phyloP scores from a whole-genome alignment of 108 stramenopile genomes.

The Cylindrotheca closterium region DNA sequence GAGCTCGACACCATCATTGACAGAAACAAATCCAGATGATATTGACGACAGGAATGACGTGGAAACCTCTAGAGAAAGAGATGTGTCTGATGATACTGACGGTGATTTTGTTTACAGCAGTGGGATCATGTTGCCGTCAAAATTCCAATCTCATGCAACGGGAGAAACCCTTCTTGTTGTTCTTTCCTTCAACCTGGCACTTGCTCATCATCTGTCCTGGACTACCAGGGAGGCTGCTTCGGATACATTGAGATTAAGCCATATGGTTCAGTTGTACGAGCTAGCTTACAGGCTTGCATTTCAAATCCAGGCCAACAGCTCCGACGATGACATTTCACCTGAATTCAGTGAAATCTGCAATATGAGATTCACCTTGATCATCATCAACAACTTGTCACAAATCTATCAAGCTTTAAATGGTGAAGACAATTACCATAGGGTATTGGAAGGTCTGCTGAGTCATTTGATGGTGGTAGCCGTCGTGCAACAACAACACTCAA shows the following conservation, averaged over 20 bases:
- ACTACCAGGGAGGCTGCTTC: neutral
- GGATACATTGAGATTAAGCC: neutral
- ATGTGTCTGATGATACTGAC: neutral
- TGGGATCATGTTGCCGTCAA: neutral
- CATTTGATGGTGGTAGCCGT: neutral
- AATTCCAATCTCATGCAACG: neutral
- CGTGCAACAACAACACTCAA: neutral
- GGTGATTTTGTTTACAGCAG: neutral
- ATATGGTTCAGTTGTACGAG: slow-evolving; percentile 16
- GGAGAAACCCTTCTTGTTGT: neutral
- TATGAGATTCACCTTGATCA: slow-evolving; percentile 3
- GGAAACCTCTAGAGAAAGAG: neutral
- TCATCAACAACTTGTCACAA: neutral
- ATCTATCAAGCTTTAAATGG: neutral
- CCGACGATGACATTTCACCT: slow-evolving; percentile 10
- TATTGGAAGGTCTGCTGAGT: neutral
- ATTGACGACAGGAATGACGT: too few relatives aligned
- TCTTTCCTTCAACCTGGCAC: neutral
- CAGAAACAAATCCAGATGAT: too few relatives aligned
- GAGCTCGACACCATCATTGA: neutral
- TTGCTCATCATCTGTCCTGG: neutral
- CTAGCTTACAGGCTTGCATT: slow-evolving; percentile 19
- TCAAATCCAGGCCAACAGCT: too few relatives aligned
- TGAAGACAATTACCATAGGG: neutral
- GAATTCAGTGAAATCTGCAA: neutral